Base-by-base conservation (phyloP, 805 yeast species). In the Nakazawaea ernobii region DNA sequence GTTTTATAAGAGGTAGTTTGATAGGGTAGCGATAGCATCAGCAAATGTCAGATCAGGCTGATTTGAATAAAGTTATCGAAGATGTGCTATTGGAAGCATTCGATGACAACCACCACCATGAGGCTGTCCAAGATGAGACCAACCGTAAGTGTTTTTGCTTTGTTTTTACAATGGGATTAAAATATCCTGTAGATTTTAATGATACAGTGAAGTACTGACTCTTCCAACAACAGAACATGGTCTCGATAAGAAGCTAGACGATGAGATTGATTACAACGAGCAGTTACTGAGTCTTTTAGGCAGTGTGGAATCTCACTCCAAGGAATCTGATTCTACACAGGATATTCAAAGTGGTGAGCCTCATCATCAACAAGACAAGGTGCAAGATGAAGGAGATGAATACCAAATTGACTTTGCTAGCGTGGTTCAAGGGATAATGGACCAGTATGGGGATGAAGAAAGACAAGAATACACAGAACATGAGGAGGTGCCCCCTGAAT, bases 381-480 rank as follows among this genome's bases (percentile, higher is more conserved):
- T 8, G 11, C 10, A 28, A 24, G 38, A 41, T 17, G 44, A 14
- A 9, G 28, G 32, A 14, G 32, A 29, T 11, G 45, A 40, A 13
- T 46, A 46, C 27, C 41, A 40, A 26, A 35, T 46, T 20, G 49
- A 46, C 30, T 46, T 46, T 40, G 49, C 49, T 26, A 46, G 40
- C 30, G 45, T 46, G 11, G 49, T 46, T 14, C 49, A 35, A 30
- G 45, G 45, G 4, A 40, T 46, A 13, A 40, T 46, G 41, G 45
- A 46, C 17, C 49, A 46, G 6, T 40, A 40, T 36, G 45, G 32
- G 5, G 42, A 46, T 15, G 40, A 39, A n/a, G 48, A 39, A 28
- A 8, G 14, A 8, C 36, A 38, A 26, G 13, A 32, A 13, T 24
- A 24, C 9, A 32, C 13, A n/a, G 30, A 43, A 8, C 35, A 43